Conservation (phyloP, 495 filamentous ascomycete species). For the Xylaria acuta region DNA sequence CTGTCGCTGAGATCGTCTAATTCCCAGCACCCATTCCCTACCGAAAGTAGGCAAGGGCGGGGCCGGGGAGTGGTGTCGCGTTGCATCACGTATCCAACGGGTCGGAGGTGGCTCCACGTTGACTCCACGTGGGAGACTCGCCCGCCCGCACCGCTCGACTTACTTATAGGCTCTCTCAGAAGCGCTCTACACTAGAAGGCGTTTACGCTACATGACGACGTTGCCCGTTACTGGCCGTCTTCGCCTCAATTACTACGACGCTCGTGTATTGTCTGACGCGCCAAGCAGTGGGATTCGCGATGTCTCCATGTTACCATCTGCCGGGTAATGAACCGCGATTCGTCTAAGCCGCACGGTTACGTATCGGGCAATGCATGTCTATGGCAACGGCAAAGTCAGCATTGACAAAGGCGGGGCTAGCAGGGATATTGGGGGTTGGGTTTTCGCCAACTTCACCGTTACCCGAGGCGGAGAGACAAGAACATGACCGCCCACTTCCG, state of each 20-base stretch:
- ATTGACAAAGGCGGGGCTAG: conserved; percentile 44
- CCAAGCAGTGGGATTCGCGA: background rate
- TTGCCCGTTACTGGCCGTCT: background rate
- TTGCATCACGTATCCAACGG: conserved; percentile 10
- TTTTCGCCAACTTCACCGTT: conserved; percentile 15
- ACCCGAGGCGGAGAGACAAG: conserved; percentile 32
- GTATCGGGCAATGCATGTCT: conserved; percentile 18
- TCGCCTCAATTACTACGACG: background rate
- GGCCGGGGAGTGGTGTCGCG: background rate
- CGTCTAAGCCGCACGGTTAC: conserved; percentile 5
- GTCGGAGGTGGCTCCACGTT: conserved; percentile 13
- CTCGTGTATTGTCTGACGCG: background rate
- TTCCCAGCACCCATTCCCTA: background rate
- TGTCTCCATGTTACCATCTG: background rate
- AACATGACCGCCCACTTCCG: background rate
- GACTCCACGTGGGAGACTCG: conserved; percentile 15
- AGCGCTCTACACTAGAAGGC: background rate
- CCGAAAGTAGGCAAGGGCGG: conserved; percentile 11
- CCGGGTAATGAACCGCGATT: conserved; percentile 17
- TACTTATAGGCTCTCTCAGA: background rate
- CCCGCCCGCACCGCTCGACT: background rate
- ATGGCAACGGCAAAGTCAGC: conserved; percentile 33
- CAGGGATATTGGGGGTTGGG: conserved; percentile 31
- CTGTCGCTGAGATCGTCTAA: conserved; percentile 7
- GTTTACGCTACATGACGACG: background rate